Evolutionary conservation across 2,329 filamentous ascomycete genomes (phyloP).

Genomic region (Paecilomyces formosus): DNA sequence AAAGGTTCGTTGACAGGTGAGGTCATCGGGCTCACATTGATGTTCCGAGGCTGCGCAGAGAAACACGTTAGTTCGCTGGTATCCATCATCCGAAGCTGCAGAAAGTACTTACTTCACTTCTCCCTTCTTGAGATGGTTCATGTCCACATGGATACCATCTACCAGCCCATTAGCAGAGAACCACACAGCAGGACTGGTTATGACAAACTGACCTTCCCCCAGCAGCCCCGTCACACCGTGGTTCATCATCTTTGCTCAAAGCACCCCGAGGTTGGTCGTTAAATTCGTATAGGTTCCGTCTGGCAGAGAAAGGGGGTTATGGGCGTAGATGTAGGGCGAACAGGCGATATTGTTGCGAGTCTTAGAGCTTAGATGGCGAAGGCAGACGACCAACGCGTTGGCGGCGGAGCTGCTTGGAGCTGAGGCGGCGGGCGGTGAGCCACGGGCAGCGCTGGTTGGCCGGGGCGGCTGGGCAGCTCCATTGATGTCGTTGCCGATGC

Average conservation of each 20-base stretch:
- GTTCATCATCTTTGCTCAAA: conserved; percentile 28
- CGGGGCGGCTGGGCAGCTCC: neutral
- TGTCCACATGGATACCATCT: conserved; percentile 99
- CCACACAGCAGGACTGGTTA: neutral
- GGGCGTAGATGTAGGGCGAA: neutral
- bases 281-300: neutral
- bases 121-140: conserved; percentile 97
- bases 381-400: conserved; percentile 7
- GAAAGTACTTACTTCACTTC: conserved; percentile 80
- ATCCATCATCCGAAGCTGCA: conserved; percentile 1
- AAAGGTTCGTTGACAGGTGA: conserved; percentile 1
- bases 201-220: conserved; percentile 30
- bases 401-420: neutral
- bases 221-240: conserved; percentile 36
- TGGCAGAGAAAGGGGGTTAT: neutral
- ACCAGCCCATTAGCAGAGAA: conserved; percentile 13
- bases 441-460: conserved; percentile 1
- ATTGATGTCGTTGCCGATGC: neutral
- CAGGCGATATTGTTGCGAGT: neutral
- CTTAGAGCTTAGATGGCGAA: conserved; percentile 4
- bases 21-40: conserved; percentile 66
- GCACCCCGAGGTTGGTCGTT: neutral
- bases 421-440: neutral
- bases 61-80: conserved; percentile 21
- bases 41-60: conserved; percentile 68